Evolutionary conservation across 208 protist species (phyloP), one percentile per base, ranked within the genome.

Genomic region (Leishmania martiniquensis): DNA sequence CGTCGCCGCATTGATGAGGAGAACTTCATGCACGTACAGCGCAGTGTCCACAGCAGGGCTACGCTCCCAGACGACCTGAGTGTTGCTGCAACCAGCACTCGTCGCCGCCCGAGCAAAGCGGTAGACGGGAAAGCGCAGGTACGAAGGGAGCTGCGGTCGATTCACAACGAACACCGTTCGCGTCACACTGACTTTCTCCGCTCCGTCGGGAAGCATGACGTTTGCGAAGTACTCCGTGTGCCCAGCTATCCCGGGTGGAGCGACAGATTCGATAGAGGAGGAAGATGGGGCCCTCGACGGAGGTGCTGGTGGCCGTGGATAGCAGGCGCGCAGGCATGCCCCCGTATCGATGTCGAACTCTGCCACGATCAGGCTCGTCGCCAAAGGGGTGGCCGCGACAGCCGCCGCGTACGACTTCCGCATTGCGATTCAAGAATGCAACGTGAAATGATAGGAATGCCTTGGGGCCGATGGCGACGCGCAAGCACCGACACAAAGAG

Each of bases 271-370:
- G 15, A n/a, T 60, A n/a, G 52, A 25, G 39, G 47, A 76, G 4
- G 59, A 63, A 1, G 54, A 22, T 10, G 66, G 6, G 20, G 45
- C 2, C 3, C 25, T n/a, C 9, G 76, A 51, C 29, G 74, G n/a
- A 72, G 42, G 62, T 25, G 63, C 45, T 34, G 54, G 55, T n/a
- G 45, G 34, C 37, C 3, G 59, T 1, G 90, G 89, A 72, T 92
- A 93, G 59, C 63, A 85, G 7, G 88, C 82, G 49, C 92, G 90
- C 59, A 96, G 71, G 69, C 84, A 90, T 32, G 90, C 83, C 5
- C 92, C 90, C 0, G 70, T 89, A 72, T 96, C 92, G 42, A 95
- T 92, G 75, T 95, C 92, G 75, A 96, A 96, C 84, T 96, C 92
- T 1, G 89, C 89, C 17, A 96, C 77, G 42, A 95, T 82, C 6